Conservation (phyloP, 495 filamentous ascomycete genomes). For the Neurospora pannonica region DNA sequence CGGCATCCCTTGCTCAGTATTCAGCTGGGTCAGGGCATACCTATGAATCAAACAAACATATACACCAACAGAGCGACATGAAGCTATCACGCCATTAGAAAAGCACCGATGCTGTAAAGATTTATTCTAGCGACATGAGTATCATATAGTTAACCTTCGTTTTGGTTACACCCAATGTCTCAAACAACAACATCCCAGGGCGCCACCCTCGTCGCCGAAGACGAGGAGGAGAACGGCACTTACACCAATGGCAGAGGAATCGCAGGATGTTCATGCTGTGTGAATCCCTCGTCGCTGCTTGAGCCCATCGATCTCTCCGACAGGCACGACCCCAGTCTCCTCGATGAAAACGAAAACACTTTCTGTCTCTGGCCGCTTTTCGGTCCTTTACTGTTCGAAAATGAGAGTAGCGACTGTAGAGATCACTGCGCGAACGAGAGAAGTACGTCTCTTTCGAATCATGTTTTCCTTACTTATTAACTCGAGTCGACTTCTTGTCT, state of each 20-base stretch:
- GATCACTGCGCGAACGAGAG: constrained; percentile 73
- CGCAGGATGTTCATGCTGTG: neutral
- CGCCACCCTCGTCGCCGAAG: neutral
- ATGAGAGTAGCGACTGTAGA: constrained; percentile 76
- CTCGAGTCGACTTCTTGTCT: no score
- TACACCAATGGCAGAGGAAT: neutral
- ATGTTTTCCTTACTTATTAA: no score
- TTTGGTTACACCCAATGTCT: neutral
- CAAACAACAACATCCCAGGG: neutral
- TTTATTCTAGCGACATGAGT: neutral
- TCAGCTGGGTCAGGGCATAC: neutral
- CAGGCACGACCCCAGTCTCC: neutral
- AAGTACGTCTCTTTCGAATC: constrained; percentile 36
- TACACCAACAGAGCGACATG: neutral
- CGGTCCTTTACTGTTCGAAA: constrained; percentile 80
- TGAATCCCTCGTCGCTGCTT: neutral
- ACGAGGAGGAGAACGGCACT: neutral
- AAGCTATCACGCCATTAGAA: neutral
- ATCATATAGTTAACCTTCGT: neutral
- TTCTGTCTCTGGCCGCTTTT: constrained; percentile 65
- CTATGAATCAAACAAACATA: neutral
- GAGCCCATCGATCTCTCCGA: neutral
- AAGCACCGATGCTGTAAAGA: neutral
- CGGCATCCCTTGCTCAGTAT: neutral
- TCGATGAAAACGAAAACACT: constrained; percentile 2